Base-by-base conservation (phyloP, 169 alveolate genomes). In the Eimeria sp. region DNA sequence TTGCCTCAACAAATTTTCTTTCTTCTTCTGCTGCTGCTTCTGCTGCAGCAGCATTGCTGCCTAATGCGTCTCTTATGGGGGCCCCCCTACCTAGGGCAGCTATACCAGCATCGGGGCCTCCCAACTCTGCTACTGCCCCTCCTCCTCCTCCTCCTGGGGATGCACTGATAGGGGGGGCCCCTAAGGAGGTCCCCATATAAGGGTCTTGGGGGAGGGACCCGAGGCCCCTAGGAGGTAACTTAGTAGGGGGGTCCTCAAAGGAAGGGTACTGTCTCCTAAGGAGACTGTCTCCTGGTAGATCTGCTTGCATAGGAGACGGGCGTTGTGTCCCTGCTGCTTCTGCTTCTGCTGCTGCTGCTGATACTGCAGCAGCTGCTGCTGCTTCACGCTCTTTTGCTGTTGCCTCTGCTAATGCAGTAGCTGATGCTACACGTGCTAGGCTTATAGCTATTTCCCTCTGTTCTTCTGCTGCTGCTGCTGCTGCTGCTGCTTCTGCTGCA, bases 1-100 rank as follows among this genome's bases (percentile, higher is more conserved):
- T 70, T n/a, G 22, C 47, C 45, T 82, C 90, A 7, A 82, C 90
- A 11, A 82, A 82, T 73, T 82, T 9, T 40, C 49, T 82, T 49
- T 82, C 90, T 40, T 22, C 49, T 16, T 49, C 90, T 22, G 58
- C 72, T 27, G 90, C 90, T 22, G 90, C 73, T 10, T 49, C 51
- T 25, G 54, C 90, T 5, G 67, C 90, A 2, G 16, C 90, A 16
- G 14, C 25, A 14, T 51, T 49, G 7, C 3, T 16, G 14, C 90
- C 90, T 40, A 82, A 49, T 5, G 54, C 25, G 1, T 82, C 58
- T 73, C 73, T 49, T 2, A 82, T 43, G 73, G 90, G 90, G 90
- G 54, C 90, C 45, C 90, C 90, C 72, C 47, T 7, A 22, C 90
- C 90, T 43, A 82, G 90, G 73, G 90, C 90, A 40, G 73, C 90